phyloP scores from a whole-genome alignment of 305 asterid species.

The Stenogyne calaminthoides region DNA sequence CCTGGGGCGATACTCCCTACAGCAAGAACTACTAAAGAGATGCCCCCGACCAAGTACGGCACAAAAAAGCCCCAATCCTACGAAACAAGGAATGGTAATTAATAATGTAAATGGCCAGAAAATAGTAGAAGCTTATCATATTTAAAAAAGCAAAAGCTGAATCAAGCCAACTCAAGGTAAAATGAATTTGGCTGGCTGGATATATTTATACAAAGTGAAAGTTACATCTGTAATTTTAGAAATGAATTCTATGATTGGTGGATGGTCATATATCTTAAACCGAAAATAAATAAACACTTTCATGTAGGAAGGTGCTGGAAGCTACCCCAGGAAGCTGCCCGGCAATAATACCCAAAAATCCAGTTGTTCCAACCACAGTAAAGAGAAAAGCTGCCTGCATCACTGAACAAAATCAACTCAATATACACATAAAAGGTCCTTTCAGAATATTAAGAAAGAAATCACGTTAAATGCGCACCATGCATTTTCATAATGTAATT shows the following conservation, averaged over 20 bases:
- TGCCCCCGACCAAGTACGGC: constrained; percentile 94
- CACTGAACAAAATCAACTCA: constrained; percentile 76
- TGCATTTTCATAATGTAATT: not conserved
- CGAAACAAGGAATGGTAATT: constrained; percentile 30
- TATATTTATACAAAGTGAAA: not conserved
- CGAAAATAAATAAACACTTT: not conserved
- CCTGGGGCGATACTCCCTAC: constrained; percentile 90
- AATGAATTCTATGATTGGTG: not conserved
- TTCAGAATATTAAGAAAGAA: constrained; percentile 2
- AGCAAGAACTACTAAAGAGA: constrained; percentile 83
- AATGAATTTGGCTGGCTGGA: not conserved
- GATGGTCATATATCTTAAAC: not conserved
- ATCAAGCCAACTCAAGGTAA: not conserved
- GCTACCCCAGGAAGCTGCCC: constrained; percentile 99
- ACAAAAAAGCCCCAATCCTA: constrained; percentile 98
- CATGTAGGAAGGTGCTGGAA: constrained; percentile 28
- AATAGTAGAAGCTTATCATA: not conserved
- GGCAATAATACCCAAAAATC: constrained; percentile 77
- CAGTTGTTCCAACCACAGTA: constrained; percentile 90
- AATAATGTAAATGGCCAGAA: constrained; percentile 22
- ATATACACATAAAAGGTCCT: constrained; percentile 33
- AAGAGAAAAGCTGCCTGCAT: constrained; percentile 97
- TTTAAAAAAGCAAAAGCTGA: not conserved
- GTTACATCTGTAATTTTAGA: not conserved
- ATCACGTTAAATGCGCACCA: not conserved